Evolutionary conservation across 768 basidiomycete genomes (phyloP).

Genomic region (Collybia nuda): DNA sequence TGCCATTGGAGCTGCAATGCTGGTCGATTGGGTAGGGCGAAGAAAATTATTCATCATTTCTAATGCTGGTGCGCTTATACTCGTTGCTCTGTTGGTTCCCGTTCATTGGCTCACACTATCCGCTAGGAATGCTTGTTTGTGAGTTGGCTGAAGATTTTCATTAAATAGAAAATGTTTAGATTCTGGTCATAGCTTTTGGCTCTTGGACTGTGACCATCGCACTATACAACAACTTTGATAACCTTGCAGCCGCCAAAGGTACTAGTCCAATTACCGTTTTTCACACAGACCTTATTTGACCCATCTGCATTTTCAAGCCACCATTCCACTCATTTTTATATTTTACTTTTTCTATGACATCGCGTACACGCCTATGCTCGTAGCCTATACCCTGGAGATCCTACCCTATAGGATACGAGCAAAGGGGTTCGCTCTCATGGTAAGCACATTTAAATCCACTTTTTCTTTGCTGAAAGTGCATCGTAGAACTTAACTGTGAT

Average conservation of each 20-base stretch:
- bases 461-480: constrained; percentile 4
- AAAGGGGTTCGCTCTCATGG: constrained; percentile 78
- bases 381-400: constrained; percentile 70
- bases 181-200: constrained; percentile 40
- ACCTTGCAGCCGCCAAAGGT: constrained; percentile 42
- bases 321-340: constrained; percentile 66
- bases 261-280: not conserved
- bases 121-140: constrained; percentile 47
- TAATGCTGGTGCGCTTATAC: constrained; percentile 40
- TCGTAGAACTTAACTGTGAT: constrained; percentile 60
- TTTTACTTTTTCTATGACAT: constrained; percentile 60
- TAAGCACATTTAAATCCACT: constrained; percentile 15
- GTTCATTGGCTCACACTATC: not conserved
- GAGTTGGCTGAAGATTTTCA: constrained; percentile 12
- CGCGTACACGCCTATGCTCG: constrained; percentile 75
- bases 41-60: constrained; percentile 67
- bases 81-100: not conserved
- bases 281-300: not conserved
- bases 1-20: constrained; percentile 57
- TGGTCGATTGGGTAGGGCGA: constrained; percentile 69
- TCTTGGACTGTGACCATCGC: constrained; percentile 56
- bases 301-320: constrained; percentile 33
- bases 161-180: not conserved
- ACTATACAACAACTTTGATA: constrained; percentile 38
- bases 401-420: constrained; percentile 79